phyloP scores from a whole-genome alignment of 345 rosid species.

The Cochlearia excelsa region DNA sequence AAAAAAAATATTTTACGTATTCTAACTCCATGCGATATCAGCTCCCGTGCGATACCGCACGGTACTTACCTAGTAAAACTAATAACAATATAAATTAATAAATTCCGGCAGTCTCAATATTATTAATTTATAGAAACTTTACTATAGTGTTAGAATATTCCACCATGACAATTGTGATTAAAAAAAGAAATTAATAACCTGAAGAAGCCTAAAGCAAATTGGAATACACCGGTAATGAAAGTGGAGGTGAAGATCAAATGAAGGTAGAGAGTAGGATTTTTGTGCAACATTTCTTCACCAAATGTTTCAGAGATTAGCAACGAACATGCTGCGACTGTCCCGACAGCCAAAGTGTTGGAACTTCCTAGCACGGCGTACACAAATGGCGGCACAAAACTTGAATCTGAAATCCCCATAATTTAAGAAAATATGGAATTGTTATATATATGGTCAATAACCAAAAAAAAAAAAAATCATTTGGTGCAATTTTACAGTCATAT shows the following conservation, averaged over 20 bases:
- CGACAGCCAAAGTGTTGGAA: constrained; percentile 79
- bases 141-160: too few relatives aligned
- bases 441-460: too few relatives aligned
- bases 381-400: constrained; percentile 83
- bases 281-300: constrained; percentile 37
- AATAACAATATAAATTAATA: too few relatives aligned
- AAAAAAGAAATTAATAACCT: constrained; percentile 47
- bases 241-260: constrained; percentile 69
- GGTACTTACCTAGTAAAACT: too few relatives aligned
- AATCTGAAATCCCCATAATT: constrained; percentile 44
- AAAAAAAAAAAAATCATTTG: too few relatives aligned
- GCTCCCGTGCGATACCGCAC: too few relatives aligned
- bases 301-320: constrained; percentile 54
- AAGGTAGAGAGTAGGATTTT: constrained; percentile 58
- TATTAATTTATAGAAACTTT: too few relatives aligned
- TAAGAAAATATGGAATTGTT: background rate
- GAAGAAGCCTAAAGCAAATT: constrained; percentile 54
- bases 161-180: too few relatives aligned
- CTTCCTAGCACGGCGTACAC: constrained; percentile 77
- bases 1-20: too few relatives aligned
- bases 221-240: constrained; percentile 70
- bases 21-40: too few relatives aligned
- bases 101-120: too few relatives aligned
- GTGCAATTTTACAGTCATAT: background rate
- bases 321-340: constrained; percentile 82